Base-by-base conservation (phyloP, 2,329 filamentous ascomycete genomes). In the Colletotrichum noveboracense region DNA sequence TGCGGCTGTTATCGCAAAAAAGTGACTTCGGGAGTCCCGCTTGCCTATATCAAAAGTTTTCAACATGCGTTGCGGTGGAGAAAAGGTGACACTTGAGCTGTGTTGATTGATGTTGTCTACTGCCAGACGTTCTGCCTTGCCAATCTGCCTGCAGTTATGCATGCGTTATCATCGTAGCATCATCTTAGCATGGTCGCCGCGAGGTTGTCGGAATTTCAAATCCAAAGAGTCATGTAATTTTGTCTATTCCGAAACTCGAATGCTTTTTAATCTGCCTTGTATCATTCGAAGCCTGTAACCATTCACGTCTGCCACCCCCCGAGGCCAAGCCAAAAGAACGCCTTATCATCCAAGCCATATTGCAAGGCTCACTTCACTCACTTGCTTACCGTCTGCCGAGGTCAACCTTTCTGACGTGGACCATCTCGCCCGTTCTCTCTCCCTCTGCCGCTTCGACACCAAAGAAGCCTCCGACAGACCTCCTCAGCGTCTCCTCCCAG, bases 401-500 rank as follows among this genome's bases (percentile, higher is more conserved):
- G 78, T 91, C 89, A 69, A 93, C 81, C 71, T 86, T 84, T 79
- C 86, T 87, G 48, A 92, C 91, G 73, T 87, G 78, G 67, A 91
- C 86, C 87, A 93, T 87, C 67, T 86, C 83, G 38, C 82, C 28
- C 79, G 82, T 34, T 78, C 80, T 14, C 71, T 80, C 8, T 71
- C 78, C 75, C 77, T 76, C 36, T 71, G 13, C 32, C 10, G 75
- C 76, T 26, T 80, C 78, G 21, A 83, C 66, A 3, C 79, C 81
- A 85, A 97, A 95, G 85, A 97, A 97, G 2, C 89, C 84, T 84
- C 84, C 86, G 3, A 98, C 90, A 3, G 88, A 94, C 78, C 90
- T 86, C 71, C 91, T 88, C 56, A 98, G 88, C 26, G 95, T 93
- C 13, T 91, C 94, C 80, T 91, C 89, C 89, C 97, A 97, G 78